A percentile compares a stretch with the other conserved stretches of the same genome.
Conservation (phyloP, 495 filamentous ascomycete species). For the Neurospora tetrasperma region DNA sequence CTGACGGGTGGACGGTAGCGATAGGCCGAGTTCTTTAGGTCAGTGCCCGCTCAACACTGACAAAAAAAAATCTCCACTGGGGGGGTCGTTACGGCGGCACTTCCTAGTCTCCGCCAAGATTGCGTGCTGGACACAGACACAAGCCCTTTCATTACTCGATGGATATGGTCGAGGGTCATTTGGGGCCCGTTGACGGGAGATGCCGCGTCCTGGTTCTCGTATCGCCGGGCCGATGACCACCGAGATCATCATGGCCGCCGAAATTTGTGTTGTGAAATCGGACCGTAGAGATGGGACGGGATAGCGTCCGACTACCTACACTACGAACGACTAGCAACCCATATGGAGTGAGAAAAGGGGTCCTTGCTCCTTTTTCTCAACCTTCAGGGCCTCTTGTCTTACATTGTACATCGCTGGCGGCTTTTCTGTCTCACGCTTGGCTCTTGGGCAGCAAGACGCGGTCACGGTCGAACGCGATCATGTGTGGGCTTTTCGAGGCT, state of each 20-base stretch:
- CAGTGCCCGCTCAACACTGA: not conserved
- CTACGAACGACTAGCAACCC: not conserved
- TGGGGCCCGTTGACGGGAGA: not conserved
- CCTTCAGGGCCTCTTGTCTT: not conserved
- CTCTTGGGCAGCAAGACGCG: not conserved
- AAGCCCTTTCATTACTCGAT: not conserved
- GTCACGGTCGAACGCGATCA: not conserved
- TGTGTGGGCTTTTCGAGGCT: not conserved
- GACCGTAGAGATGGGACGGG: not conserved
- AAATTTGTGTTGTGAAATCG: not conserved
- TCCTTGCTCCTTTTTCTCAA: not conserved
- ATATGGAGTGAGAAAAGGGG: not conserved
- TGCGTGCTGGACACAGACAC: not conserved
- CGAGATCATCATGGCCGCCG: not conserved
- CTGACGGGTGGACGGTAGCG: not conserved
- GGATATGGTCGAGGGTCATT: not conserved
- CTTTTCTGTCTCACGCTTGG: not conserved
- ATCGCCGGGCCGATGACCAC: not conserved
- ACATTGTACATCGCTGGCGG: not conserved
- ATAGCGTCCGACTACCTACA: not conserved
- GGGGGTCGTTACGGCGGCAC: not conserved
- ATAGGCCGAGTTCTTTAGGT: not conserved
- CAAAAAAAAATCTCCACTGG: not conserved
- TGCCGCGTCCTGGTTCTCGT: not conserved
- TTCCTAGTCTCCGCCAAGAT: not conserved